These are phyloP conservation scores for Boletus edulis DNA, from an alignment of 768 basidiomycete species.

Conservation along the genomic window DNA sequence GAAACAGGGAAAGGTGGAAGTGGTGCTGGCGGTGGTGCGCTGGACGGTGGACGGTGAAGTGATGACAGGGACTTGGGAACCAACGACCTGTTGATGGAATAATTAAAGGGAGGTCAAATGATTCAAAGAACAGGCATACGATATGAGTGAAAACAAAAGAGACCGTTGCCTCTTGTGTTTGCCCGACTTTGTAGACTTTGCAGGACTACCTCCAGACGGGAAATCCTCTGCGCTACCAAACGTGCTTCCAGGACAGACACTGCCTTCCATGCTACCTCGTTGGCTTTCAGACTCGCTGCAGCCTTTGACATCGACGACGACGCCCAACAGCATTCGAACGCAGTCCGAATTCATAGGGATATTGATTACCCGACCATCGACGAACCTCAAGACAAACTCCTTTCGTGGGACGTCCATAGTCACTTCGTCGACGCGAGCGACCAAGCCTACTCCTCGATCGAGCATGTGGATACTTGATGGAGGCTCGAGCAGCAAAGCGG, in stretches of 20 bases:
- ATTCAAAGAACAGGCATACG: constrained; percentile 34
- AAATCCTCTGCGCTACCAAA: constrained; percentile 17
- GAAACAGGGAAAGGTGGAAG: constrained; percentile 30
- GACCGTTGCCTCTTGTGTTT: constrained; percentile 73
- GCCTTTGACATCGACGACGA: constrained; percentile 52
- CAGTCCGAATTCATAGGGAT: constrained; percentile 47
- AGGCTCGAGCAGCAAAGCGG: constrained; percentile 49
- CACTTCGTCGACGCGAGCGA: constrained; percentile 56
- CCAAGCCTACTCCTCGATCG: constrained; percentile 58
- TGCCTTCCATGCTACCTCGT: constrained; percentile 31
- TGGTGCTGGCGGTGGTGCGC: constrained; percentile 26
- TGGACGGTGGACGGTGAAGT: constrained; percentile 19
- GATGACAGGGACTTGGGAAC: constrained; percentile 33
- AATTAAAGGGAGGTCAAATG: not conserved
- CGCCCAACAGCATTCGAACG: constrained; percentile 44
- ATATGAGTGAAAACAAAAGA: constrained; percentile 65
- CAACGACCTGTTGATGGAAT: constrained; percentile 19
- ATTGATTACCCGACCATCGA: constrained; percentile 52
- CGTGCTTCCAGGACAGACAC: constrained; percentile 20
- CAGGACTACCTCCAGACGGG: constrained; percentile 13
- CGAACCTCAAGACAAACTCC: constrained; percentile 51
- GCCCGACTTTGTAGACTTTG: constrained; percentile 33
- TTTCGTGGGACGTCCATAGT: constrained; percentile 52
- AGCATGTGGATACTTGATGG: constrained; percentile 54
- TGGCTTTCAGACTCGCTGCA: constrained; percentile 38